Conservation (phyloP, 2,329 filamentous ascomycete genomes). For the Grosmannia penicillata region DNA sequence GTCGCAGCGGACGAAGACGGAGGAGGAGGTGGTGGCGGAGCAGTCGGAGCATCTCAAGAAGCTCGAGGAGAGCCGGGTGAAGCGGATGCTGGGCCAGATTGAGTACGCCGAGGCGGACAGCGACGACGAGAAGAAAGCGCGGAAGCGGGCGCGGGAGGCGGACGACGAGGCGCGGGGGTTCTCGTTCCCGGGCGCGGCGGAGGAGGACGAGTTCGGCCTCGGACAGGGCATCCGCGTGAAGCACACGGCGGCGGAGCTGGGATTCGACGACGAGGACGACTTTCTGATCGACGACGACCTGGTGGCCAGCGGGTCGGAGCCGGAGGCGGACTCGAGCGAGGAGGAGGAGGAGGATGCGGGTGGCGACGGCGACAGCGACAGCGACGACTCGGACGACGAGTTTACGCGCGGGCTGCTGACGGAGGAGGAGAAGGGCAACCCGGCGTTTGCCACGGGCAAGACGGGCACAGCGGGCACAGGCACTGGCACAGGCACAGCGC, state of each 20-base stretch:
- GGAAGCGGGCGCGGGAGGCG: conserved; percentile 7
- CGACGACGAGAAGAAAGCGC: conserved; percentile 17
- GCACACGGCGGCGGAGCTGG: conserved; percentile 46
- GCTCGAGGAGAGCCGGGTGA: conserved; percentile 68
- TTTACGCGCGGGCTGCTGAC: conserved; percentile 56
- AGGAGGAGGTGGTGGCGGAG: conserved; percentile 68
- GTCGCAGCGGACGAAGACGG: conserved; percentile 77
- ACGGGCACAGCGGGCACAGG: not conserved
- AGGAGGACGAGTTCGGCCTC: conserved; percentile 43
- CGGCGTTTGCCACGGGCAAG: conserved; percentile 29
- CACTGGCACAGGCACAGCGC: conserved; percentile 2
- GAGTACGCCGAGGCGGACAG: conserved; percentile 54
- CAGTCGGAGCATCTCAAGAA: conserved; percentile 64
- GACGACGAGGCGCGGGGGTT: conserved; percentile 1
- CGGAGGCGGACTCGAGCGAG: conserved; percentile 33
- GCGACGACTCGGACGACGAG: conserved; percentile 42
- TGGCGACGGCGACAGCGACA: conserved; percentile 29
- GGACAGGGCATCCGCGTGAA: conserved; percentile 42
- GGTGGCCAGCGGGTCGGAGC: conserved; percentile 63
- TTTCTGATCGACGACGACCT: conserved; percentile 84
- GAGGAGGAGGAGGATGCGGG: conserved; percentile 26
- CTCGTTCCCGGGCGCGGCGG: conserved; percentile 24
- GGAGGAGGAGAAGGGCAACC: conserved; percentile 38
- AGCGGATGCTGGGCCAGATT: conserved; percentile 78
- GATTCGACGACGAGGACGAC: conserved; percentile 86